Evolutionary conservation across 345 rosid genomes (phyloP).

Genomic region (Citrus cavaleriei): DNA sequence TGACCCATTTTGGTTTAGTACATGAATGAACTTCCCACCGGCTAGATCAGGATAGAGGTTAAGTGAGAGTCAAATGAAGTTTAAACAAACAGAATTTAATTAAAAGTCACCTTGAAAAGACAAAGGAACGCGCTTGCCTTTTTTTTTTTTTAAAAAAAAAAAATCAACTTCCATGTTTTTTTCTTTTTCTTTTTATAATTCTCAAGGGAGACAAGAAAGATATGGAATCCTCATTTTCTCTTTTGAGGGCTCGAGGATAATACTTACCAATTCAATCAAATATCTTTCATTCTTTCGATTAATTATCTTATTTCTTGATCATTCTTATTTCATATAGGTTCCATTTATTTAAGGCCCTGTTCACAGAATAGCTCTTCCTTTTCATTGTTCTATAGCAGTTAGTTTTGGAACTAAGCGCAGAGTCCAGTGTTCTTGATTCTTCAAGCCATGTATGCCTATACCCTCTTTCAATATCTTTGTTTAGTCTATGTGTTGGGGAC

Average conservation of each 20-base stretch:
- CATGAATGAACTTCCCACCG: slow-evolving; percentile 1
- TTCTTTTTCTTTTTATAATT: background rate
- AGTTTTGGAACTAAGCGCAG: background rate
- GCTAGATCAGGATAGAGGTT: background rate
- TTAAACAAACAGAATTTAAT: background rate
- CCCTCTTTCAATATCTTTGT: background rate
- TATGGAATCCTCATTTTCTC: background rate
- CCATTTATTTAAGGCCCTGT: background rate
- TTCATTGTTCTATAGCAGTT: too few relatives aligned
- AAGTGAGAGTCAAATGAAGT: background rate
- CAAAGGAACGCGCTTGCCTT: background rate
- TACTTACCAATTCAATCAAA: slow-evolving; percentile 7
- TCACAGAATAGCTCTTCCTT: too few relatives aligned
- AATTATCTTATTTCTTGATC: background rate
- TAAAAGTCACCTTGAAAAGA: background rate
- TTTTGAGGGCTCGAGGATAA: slow-evolving; percentile 30
- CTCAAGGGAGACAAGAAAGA: background rate
- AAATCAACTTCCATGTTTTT: background rate
- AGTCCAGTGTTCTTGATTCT: background rate
- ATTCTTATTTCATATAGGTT: background rate
- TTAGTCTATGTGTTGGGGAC: background rate
- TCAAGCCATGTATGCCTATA: background rate
- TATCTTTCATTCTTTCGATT: background rate
- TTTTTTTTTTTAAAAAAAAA: background rate
- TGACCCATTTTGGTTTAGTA: background rate